phyloP scores from a whole-genome alignment of 306 rosid genomes.

The Cajanus cajan region DNA sequence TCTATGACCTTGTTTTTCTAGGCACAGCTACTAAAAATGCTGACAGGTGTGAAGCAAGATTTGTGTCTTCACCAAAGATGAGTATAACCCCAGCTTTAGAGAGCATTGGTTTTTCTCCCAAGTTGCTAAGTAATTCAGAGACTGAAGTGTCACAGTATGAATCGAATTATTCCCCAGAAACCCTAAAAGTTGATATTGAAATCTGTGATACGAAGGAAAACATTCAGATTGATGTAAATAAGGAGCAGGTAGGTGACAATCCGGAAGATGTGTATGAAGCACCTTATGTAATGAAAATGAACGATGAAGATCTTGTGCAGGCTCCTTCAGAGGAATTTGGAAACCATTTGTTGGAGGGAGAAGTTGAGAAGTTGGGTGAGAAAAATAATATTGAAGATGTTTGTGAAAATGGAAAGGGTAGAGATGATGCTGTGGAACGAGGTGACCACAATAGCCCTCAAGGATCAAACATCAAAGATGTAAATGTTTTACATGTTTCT shows the following conservation, averaged over 20 bases:
- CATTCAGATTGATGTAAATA: not conserved
- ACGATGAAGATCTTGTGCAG: not conserved
- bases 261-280: not conserved
- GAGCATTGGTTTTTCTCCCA: not conserved
- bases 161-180: not conserved
- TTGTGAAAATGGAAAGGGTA: not conserved
- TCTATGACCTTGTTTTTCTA: slow-evolving; percentile 4
- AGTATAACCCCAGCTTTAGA: not conserved
- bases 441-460: not conserved
- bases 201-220: not conserved
- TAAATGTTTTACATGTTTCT: not conserved
- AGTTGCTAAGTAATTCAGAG: not conserved
- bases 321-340: not conserved
- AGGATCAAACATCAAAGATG: not conserved
- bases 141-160: not conserved
- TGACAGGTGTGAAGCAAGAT: not conserved
- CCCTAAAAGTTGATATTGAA: not conserved
- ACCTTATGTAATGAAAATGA: not conserved
- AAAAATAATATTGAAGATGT: not conserved
- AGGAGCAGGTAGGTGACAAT: not conserved
- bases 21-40: not conserved
- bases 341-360: not conserved
- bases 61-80: not conserved
- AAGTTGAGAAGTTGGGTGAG: not conserved
- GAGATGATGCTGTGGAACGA: not conserved